These are phyloP conservation scores for Backusella westeae DNA, from an alignment of 192 early-diverging fungal genomes.

Conservation along the genomic window DNA sequence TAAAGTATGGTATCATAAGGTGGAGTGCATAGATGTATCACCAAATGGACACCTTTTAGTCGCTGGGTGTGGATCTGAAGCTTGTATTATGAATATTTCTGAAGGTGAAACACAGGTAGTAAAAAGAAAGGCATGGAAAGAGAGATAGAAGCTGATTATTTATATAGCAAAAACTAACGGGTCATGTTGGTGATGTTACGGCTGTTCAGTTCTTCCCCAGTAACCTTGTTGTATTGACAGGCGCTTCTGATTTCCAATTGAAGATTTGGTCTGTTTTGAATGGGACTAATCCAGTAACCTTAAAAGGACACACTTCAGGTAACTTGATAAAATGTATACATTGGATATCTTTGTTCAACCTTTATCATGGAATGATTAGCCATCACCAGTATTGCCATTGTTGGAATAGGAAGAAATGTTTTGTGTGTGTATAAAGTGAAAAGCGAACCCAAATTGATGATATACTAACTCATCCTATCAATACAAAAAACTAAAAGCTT, in stretches of 20 bases:
- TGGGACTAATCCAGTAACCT: constrained; percentile 70
- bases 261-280: constrained; percentile 76
- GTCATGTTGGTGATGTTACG: constrained; percentile 67
- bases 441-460: not conserved
- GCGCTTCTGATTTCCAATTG: constrained; percentile 63
- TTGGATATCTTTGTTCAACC: not conserved
- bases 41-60: constrained; percentile 47
- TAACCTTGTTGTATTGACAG: constrained; percentile 68
- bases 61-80: constrained; percentile 34
- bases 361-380: constrained; percentile 11
- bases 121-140: not conserved
- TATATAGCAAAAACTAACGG: constrained; percentile 47
- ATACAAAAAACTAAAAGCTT: constrained; percentile 31
- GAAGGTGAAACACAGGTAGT: constrained; percentile 40
- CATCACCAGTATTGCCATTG: constrained; percentile 64
- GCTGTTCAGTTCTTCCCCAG: constrained; percentile 73
- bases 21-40: constrained; percentile 44
- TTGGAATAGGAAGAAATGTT: constrained; percentile 65
- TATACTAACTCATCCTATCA: not conserved
- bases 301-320: constrained; percentile 65
- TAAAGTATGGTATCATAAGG: constrained; percentile 13
- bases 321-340: not conserved
- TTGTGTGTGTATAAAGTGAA: constrained; percentile 45
- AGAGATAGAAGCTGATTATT: not conserved
- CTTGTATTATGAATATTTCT: constrained; percentile 40